phyloP scores from a whole-genome alignment of 768 basidiomycete species.

The Russula compacta region DNA sequence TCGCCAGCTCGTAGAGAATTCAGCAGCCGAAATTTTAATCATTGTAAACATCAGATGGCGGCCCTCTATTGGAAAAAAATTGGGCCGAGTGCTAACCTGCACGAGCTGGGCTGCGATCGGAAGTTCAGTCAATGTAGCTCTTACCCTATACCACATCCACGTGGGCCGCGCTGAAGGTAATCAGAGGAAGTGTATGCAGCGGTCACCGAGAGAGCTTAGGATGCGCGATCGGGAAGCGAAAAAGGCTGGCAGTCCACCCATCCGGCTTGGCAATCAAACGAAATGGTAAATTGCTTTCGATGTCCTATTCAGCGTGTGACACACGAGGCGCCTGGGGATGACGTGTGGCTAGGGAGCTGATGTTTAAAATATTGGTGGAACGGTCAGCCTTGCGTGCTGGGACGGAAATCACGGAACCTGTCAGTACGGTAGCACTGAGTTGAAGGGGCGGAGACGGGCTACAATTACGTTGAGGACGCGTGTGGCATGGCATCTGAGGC shows the following conservation, averaged over 20 bases:
- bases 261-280: neutral
- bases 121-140: conserved; percentile 2
- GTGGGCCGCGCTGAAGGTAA: neutral
- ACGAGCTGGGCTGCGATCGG: conserved; percentile 8
- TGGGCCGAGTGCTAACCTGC: neutral
- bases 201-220: neutral
- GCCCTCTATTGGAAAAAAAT: neutral
- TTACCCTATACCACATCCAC: conserved; percentile 7
- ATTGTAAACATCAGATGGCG: conserved; percentile 4
- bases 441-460: conserved; percentile 3
- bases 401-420: conserved; percentile 8
- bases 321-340: conserved; percentile 17
- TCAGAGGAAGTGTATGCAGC: conserved; percentile 1
- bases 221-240: conserved; percentile 11
- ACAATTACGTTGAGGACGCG: conserved; percentile 7
- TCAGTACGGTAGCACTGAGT: neutral
- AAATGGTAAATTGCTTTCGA: conserved; percentile 6
- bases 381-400: neutral
- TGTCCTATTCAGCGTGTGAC: conserved; percentile 14
- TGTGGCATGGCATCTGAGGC: conserved; percentile 8
- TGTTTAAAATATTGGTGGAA: conserved; percentile 9
- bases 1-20: conserved; percentile 9
- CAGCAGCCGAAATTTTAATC: conserved; percentile 17
- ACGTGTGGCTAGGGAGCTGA: conserved; percentile 6
- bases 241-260: neutral